Conservation (phyloP, 257 asterid species). For the Marsdenia floribunda region DNA sequence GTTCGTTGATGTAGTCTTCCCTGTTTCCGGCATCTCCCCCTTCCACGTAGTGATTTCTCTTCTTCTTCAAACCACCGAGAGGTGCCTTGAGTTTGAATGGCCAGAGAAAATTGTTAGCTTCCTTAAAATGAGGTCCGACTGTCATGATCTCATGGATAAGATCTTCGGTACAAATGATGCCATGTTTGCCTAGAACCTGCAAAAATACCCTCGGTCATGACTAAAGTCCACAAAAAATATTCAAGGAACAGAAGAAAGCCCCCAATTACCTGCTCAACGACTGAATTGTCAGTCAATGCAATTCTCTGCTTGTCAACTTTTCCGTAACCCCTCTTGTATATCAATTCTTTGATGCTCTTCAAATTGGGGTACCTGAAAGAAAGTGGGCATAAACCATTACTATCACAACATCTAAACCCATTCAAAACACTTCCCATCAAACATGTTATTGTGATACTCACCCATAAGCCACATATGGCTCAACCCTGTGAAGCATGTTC, state of each 20-base stretch:
- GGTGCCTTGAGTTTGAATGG: conserved; percentile 67
- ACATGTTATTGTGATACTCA: conserved; percentile 9
- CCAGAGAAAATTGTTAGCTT: conserved; percentile 63
- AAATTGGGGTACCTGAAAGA: conserved; percentile 56
- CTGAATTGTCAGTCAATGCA: conserved; percentile 62
- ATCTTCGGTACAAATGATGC: conserved; percentile 51
- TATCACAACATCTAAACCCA: neutral
- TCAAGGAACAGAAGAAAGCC: neutral
- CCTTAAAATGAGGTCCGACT: conserved; percentile 59
- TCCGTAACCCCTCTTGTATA: conserved; percentile 72
- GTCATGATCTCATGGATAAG: conserved; percentile 57
- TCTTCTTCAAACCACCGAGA: conserved; percentile 59
- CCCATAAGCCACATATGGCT: conserved; percentile 81
- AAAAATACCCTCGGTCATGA: neutral
- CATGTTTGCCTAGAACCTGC: conserved; percentile 49
- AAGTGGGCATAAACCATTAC: neutral
- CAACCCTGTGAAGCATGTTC: conserved; percentile 72
- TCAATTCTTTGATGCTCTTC: conserved; percentile 58
- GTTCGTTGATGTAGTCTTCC: conserved; percentile 54
- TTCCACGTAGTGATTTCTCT: conserved; percentile 62
- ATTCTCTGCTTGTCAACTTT: conserved; percentile 68
- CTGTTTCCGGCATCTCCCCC: conserved; percentile 69
- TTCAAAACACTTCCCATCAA: neutral
- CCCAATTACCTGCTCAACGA: conserved; percentile 51
- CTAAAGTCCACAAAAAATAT: neutral